Percentiles rank a stretch among this genome's conserved stretches.
phyloP scores from a whole-genome alignment of 345 rosid genomes.

The Sisymbrium altissimum region DNA sequence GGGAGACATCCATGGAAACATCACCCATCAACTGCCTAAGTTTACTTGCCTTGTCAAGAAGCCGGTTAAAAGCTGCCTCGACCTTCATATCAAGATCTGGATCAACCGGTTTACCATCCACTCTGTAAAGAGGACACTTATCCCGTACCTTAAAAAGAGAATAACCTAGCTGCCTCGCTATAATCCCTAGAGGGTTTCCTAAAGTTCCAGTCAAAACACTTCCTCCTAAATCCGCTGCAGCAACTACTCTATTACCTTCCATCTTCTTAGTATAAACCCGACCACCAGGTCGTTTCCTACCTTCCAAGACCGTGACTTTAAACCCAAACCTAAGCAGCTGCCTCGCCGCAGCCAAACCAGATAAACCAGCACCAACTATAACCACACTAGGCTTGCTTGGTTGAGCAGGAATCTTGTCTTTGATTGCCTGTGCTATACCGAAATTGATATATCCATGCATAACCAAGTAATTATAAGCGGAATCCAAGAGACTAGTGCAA shows the following conservation, averaged over 20 bases:
- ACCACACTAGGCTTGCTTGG: slow-evolving; percentile 49
- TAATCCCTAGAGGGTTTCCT: slow-evolving; percentile 90
- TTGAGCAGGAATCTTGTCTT: slow-evolving; percentile 61
- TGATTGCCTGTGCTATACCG: slow-evolving; percentile 74
- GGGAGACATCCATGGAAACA: slow-evolving; percentile 80
- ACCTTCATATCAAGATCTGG: slow-evolving; percentile 73
- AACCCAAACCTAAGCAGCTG: slow-evolving; percentile 88
- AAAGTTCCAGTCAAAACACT: slow-evolving; percentile 91
- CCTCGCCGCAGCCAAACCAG: slow-evolving; percentile 89
- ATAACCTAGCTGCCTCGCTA: slow-evolving; percentile 78
- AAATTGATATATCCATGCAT: slow-evolving; percentile 81
- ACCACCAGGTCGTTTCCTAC: slow-evolving; percentile 98
- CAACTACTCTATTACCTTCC: slow-evolving; percentile 79
- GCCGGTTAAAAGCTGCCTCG: slow-evolving; percentile 72
- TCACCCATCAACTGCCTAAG: slow-evolving; percentile 98
- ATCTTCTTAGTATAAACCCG: slow-evolving; percentile 92
- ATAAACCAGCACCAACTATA: slow-evolving; percentile 83
- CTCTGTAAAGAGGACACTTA: slow-evolving; percentile 81
- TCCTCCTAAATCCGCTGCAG: slow-evolving; percentile 95
- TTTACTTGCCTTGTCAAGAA: slow-evolving; percentile 84
- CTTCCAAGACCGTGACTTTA: slow-evolving; percentile 86
- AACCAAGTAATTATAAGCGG: slow-evolving; percentile 77
- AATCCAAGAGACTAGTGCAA: slow-evolving; percentile 61
- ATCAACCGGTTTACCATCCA: slow-evolving; percentile 83
- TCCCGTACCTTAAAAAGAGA: slow-evolving; percentile 83